These are phyloP conservation scores for Lactarius vividus DNA, from an alignment of 768 basidiomycete species.

Conservation along the genomic window DNA sequence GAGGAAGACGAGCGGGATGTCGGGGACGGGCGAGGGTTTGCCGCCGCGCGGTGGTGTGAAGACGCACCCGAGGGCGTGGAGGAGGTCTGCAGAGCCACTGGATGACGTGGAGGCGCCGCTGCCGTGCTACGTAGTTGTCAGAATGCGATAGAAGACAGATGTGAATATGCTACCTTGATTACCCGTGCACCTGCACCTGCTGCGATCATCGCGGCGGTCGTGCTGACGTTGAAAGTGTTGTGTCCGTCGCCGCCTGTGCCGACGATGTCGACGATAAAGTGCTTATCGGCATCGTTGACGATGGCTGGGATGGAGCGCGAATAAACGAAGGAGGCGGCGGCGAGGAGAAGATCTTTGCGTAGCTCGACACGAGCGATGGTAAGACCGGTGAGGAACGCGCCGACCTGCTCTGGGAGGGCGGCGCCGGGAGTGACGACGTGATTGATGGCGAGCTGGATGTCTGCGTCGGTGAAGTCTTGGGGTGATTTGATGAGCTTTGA, in stretches of 20 bases:
- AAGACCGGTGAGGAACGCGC: slow-evolving; percentile 85
- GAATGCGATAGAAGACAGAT: slow-evolving; percentile 1
- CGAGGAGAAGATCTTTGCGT: slow-evolving; percentile 71
- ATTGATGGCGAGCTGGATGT: slow-evolving; percentile 69
- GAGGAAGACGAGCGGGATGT: slow-evolving; percentile 86
- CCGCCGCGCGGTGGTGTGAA: slow-evolving; percentile 65
- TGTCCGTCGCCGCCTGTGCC: slow-evolving; percentile 95
- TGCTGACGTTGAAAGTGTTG: slow-evolving; percentile 96
- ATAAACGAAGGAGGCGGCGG: slow-evolving; percentile 72
- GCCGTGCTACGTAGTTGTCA: slow-evolving; percentile 65
- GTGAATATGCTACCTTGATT: slow-evolving; percentile 59
- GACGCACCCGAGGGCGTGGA: slow-evolving; percentile 77
- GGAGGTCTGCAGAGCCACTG: slow-evolving; percentile 90
- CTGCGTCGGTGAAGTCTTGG: slow-evolving; percentile 74
- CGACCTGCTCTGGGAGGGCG: slow-evolving; percentile 72
- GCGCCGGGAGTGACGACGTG: slow-evolving; percentile 68
- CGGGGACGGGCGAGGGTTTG: slow-evolving; percentile 54
- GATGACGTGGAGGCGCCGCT: slow-evolving; percentile 88
- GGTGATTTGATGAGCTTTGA: slow-evolving; percentile 78
- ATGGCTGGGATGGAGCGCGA: slow-evolving; percentile 62
- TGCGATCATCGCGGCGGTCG: slow-evolving; percentile 89
- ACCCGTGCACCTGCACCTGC: slow-evolving; percentile 93
- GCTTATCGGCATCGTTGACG: slow-evolving; percentile 55
- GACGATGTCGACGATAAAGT: slow-evolving; percentile 77
- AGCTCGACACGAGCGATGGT: slow-evolving; percentile 78